Base-by-base conservation (phyloP, 2,329 filamentous ascomycete species). In the Aspergillus phoenicis region DNA sequence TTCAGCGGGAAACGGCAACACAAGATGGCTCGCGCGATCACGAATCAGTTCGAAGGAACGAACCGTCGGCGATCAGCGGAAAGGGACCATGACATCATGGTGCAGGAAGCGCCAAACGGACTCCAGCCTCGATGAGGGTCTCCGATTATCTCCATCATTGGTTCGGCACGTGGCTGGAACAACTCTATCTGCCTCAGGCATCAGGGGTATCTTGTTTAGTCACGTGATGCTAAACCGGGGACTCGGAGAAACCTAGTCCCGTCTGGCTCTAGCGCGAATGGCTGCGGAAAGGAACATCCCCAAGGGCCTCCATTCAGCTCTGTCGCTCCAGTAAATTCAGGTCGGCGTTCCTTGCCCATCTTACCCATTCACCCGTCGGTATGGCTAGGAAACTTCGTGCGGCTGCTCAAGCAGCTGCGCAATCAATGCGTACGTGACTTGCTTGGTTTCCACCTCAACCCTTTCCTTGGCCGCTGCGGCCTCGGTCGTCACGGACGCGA, bases 351-450 rank as follows among this genome's bases (percentile, higher is more conserved):
- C 28, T 47, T 47, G 43, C 59, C 52, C 30, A 58, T 60, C 53
- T 48, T 26, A 48, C 57, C 30, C 58, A 41, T 41, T 57, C 36
- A 54, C 24, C 24, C 47, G 41, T 61, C 63, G 59, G 17, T 17
- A 82, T 82, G 80, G 75, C 78, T 59, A 73, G 79, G 67, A 80
- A 78, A 66, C 73, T 75, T 52, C 72, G 80, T 68, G 76, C 78
- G 55, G 80, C 80, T 68, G 80, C 79, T 17, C 78, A 80, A 64
- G 79, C 78, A 65, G 79, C 80, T 62, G 76, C 77, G n/a, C 75
- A 79, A 63, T 80, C 78, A 28, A 72, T 80, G 65, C 77, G 79
- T 81, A 69, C 65, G 77, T 72, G 8, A 57, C 53, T 36, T 24
- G 8, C 15, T 38, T 13, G 20, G 5, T 13, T 45, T 45, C n/a